A percentile compares a stretch with the other conserved stretches of the same genome.
These are phyloP conservation scores for Fusarium oxysporum DNA, from an alignment of 2,329 filamentous ascomycete genomes.

Conservation along the genomic window DNA sequence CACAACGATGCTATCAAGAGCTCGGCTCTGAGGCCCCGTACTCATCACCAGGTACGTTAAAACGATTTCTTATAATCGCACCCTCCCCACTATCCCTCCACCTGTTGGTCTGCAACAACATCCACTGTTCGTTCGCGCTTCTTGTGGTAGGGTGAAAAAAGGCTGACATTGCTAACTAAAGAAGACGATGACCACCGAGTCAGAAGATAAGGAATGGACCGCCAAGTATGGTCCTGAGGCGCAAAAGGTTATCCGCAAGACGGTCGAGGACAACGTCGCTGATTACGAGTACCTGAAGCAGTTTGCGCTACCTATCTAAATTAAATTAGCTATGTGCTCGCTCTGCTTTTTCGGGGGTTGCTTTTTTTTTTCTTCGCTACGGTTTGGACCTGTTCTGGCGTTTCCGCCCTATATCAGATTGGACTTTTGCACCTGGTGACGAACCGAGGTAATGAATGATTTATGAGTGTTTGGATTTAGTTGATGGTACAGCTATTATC, in stretches of 20 bases:
- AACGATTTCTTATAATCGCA: conserved; percentile 28
- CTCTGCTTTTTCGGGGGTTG: conserved; percentile 7
- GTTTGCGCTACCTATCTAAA: conserved; percentile 58
- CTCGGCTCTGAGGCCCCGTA: conserved; percentile 77
- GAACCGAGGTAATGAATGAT: conserved; percentile 18
- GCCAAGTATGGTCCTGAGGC: conserved; percentile 80
- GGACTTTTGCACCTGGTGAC: conserved; percentile 17
- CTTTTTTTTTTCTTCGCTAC: conserved; percentile 3
- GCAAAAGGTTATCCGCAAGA: conserved; percentile 75
- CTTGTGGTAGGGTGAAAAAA: conserved; percentile 38
- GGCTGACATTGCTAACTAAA: conserved; percentile 52
- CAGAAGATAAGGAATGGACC: conserved; percentile 77
- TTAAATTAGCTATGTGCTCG: neutral
- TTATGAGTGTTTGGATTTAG: conserved; percentile 41
- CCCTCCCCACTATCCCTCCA: conserved; percentile 17
- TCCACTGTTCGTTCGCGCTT: conserved; percentile 32
- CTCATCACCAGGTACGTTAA: conserved; percentile 68
- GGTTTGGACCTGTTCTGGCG: conserved; percentile 5
- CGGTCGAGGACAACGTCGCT: conserved; percentile 76
- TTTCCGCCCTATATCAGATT: conserved; percentile 24
- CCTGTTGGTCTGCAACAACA: conserved; percentile 41
- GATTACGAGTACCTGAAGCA: conserved; percentile 87
- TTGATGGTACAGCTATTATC: conserved; percentile 47
- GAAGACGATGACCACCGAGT: conserved; percentile 72
- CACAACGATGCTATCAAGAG: conserved; percentile 94